These are phyloP conservation scores for Prunus campanulata DNA, from an alignment of 306 rosid species.

Conservation along the genomic window DNA sequence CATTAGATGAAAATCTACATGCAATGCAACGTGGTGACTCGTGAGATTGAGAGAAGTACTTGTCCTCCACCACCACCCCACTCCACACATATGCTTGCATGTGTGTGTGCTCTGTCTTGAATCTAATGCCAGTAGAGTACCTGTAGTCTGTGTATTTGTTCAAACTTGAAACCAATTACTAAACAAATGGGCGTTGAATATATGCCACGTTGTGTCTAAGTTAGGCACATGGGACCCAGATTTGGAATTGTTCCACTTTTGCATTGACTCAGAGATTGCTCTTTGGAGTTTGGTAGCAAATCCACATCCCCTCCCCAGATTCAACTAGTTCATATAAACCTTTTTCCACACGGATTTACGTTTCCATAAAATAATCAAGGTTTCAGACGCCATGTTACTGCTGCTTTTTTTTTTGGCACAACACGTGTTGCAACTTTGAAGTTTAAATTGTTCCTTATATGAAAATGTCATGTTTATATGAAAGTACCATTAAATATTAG, in stretches of 20 bases:
- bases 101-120: no score
- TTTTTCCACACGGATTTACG: not conserved
- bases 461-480: no score
- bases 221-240: not conserved
- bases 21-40: not conserved
- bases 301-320: not conserved
- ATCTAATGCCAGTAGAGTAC: no score
- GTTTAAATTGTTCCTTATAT: no score
- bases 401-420: not conserved
- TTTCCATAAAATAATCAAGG: not conserved
- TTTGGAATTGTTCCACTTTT: not conserved
- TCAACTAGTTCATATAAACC: not conserved
- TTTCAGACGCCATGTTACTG: not conserved
- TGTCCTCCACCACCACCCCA: no score
- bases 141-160: no score
- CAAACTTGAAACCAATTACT: no score
- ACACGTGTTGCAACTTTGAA: not conserved
- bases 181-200: not conserved
- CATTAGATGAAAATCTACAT: not conserved
- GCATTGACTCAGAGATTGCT: not conserved
- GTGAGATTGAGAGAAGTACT: not conserved
- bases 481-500: no score
- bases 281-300: not conserved
- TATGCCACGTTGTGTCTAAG: not conserved
- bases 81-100: no score